A percentile compares a stretch with the other conserved stretches of the same genome.
Evolutionary conservation across 805 yeast genomes (phyloP).

Genomic region (Barnettozyma wickerhamii): DNA sequence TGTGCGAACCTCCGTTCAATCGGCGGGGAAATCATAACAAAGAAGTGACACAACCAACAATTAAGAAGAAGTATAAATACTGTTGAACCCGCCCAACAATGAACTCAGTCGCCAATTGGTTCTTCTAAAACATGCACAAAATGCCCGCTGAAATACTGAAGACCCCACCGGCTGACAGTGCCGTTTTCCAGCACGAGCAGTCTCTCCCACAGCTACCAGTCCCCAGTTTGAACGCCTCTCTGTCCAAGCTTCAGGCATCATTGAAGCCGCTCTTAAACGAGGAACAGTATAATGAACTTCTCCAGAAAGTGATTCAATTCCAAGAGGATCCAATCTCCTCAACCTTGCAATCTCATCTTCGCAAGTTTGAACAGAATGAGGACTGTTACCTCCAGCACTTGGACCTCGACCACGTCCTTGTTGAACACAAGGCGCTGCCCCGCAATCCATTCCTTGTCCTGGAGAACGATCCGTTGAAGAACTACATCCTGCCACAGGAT

Average conservation of each 20-base stretch:
- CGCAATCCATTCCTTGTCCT: conserved; percentile 72
- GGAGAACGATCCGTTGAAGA: conserved; percentile 69
- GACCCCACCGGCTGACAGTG: neutral
- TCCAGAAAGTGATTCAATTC: conserved; percentile 42
- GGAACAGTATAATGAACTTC: conserved; percentile 46
- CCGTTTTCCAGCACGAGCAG: conserved; percentile 3
- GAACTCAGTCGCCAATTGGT: too few species aligned
- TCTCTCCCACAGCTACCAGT: conserved; percentile 56
- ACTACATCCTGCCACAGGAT: conserved; percentile 47
- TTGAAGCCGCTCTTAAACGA: conserved; percentile 54
- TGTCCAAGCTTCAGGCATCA: conserved; percentile 49
- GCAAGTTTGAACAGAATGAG: conserved; percentile 38
- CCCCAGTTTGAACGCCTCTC: conserved; percentile 49
- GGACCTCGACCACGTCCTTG: conserved; percentile 33
- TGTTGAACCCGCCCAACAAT: too few species aligned
- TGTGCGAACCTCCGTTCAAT: neutral
- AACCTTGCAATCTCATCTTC: conserved; percentile 50
- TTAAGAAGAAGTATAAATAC: neutral
- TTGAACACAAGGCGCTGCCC: conserved; percentile 50
- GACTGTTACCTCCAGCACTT: conserved; percentile 52
- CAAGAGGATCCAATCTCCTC: conserved; percentile 36
- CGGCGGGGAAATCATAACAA: conserved; percentile 2
- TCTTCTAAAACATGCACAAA: neutral
- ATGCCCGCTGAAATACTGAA: conserved; percentile 7
- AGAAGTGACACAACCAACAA: conserved; percentile 1